Evolutionary conservation across 2,329 filamentous ascomycete genomes (phyloP).

Genomic region (Colletotrichum sp.): DNA sequence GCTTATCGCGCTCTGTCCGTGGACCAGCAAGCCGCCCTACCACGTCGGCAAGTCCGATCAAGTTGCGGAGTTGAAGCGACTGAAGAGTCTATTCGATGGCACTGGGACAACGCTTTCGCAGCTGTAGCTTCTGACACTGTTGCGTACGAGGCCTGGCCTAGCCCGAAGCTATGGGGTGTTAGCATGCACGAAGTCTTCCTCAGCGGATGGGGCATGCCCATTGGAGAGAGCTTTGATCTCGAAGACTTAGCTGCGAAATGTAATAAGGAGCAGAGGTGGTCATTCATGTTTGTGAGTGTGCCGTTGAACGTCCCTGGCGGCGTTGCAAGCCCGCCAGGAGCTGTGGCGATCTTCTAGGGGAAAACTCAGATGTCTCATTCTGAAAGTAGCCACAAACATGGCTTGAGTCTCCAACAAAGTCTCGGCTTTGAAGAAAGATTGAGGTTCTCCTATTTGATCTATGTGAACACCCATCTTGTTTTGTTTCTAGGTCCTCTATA

Average conservation of each 20-base stretch:
- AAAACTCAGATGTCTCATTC: neutral
- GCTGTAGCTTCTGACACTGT: conserved; percentile 50
- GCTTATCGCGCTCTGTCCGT: conserved; percentile 42
- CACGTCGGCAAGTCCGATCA: neutral
- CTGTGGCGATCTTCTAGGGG: conserved; percentile 43
- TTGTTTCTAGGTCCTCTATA: neutral
- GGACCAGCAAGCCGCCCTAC: conserved; percentile 31
- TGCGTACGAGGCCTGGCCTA: conserved; percentile 46
- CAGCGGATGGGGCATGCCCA: conserved; percentile 53
- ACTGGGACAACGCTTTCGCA: conserved; percentile 51
- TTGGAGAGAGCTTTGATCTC: conserved; percentile 40
- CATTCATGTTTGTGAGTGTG: conserved; percentile 54
- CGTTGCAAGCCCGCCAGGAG: conserved; percentile 49
- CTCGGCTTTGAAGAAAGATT: neutral
- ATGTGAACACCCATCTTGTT: neutral
- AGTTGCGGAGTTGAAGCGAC: conserved; percentile 41
- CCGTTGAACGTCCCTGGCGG: conserved; percentile 53
- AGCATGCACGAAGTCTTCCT: conserved; percentile 53
- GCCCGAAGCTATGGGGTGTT: conserved; percentile 36
- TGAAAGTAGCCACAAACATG: neutral
- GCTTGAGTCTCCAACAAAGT: neutral
- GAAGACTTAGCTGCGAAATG: conserved; percentile 49
- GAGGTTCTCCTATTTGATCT: neutral
- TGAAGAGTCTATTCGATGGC: conserved; percentile 44
- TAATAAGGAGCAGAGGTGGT: conserved; percentile 53